A percentile compares a stretch with the other conserved stretches of the same genome.
phyloP scores from a whole-genome alignment of 192 early-diverging fungal species.

The Obelidium mucronatum region DNA sequence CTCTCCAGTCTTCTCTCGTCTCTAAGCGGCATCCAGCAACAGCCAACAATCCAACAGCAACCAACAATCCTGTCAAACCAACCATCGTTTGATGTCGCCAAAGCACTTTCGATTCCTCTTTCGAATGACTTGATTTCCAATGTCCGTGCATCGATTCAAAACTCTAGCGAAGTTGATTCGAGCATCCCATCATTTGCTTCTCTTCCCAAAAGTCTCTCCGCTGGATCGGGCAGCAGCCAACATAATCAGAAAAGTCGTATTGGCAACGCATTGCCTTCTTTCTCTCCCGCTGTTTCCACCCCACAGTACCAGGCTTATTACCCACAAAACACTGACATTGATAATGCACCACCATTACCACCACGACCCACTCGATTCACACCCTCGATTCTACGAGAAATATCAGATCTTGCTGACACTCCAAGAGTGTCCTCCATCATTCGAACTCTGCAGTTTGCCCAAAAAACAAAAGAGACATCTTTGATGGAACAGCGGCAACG shows the following conservation, averaged over 20 bases:
- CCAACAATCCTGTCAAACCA: too few relatives aligned
- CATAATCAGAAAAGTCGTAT: too few relatives aligned
- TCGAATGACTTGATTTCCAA: not conserved
- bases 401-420: constrained; percentile 7
- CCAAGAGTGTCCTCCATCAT: not conserved
- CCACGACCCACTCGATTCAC: constrained; percentile 4
- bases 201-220: too few relatives aligned
- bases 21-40: not conserved
- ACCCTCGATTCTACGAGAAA: constrained; percentile 4
- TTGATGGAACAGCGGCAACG: not conserved
- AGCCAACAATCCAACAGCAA: too few relatives aligned
- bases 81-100: not conserved
- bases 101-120: not conserved
- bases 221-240: too few relatives aligned
- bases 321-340: not conserved
- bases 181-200: not conserved
- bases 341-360: not conserved
- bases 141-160: not conserved
- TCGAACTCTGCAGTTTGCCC: not conserved
- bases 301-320: not conserved
- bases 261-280: not conserved
- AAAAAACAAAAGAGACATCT: not conserved
- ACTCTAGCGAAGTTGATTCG: not conserved
- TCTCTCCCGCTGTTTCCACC: not conserved
- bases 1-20: not conserved